phyloP scores from a whole-genome alignment of 345 rosid species.

The Angophora floribunda region DNA sequence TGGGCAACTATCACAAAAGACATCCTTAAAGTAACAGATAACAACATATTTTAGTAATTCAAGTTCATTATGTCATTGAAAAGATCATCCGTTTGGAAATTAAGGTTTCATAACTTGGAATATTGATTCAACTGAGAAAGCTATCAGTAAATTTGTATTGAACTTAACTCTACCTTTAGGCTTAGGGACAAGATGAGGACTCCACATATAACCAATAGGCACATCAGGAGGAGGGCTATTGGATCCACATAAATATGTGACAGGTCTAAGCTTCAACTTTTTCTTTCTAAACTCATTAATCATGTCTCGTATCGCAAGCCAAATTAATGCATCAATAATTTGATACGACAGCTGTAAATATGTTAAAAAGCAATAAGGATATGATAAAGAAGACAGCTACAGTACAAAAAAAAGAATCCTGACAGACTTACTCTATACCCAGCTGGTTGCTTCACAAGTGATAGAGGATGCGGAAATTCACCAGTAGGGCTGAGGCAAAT shows the following conservation, averaged over 20 bases:
- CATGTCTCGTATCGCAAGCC: slow-evolving; percentile 49
- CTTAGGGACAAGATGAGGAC: slow-evolving; percentile 53
- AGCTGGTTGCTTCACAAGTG: slow-evolving; percentile 34
- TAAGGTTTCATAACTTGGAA: neutral
- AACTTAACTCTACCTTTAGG: slow-evolving; percentile 30
- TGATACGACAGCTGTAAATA: slow-evolving; percentile 42
- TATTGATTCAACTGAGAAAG: neutral
- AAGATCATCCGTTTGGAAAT: neutral
- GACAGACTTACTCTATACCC: slow-evolving; percentile 29
- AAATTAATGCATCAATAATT: slow-evolving; percentile 39
- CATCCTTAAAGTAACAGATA: neutral
- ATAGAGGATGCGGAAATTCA: slow-evolving; percentile 54
- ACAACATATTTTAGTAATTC: neutral
- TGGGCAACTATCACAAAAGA: neutral
- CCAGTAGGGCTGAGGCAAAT: slow-evolving; percentile 33
- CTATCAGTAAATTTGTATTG: neutral
- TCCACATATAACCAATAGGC: slow-evolving; percentile 44
- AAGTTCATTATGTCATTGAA: neutral
- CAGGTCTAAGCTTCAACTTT: slow-evolving; percentile 31
- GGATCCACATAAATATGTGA: slow-evolving; percentile 36
- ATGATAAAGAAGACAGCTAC: neutral
- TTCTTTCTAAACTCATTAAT: slow-evolving; percentile 42
- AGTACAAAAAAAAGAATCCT: neutral
- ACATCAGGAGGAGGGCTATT: slow-evolving; percentile 22
- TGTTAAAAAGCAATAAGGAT: neutral